These are phyloP conservation scores for Aspergillus sp. DNA, from an alignment of 2,329 filamentous ascomycete genomes.

Conservation along the genomic window DNA sequence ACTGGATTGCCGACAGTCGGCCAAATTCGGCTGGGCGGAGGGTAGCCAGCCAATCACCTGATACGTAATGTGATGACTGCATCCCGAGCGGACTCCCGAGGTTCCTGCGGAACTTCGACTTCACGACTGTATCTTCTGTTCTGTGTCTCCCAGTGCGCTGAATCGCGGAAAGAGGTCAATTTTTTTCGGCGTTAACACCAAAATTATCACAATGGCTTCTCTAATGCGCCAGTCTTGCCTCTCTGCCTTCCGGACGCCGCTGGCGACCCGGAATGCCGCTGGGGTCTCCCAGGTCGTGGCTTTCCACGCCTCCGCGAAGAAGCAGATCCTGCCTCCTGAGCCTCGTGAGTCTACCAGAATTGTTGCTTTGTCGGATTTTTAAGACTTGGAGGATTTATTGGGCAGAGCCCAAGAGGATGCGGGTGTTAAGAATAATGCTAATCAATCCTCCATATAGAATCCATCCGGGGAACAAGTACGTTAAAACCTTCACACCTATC, in stretches of 20 bases:
- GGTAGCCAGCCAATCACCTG: slow-evolving; percentile 35
- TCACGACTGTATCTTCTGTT: slow-evolving; percentile 19
- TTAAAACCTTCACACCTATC: slow-evolving; percentile 11
- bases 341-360: slow-evolving; percentile 65
- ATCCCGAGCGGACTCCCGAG: slow-evolving; percentile 40
- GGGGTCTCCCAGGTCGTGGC: slow-evolving; percentile 62
- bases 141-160: slow-evolving; percentile 13
- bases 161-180: slow-evolving; percentile 13
- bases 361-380: neutral
- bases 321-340: slow-evolving; percentile 75
- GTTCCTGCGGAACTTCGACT: slow-evolving; percentile 30
- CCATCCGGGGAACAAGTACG: slow-evolving; percentile 73
- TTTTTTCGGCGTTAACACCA: slow-evolving; percentile 15
- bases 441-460: slow-evolving; percentile 56
- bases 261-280: slow-evolving; percentile 35
- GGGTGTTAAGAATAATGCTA: slow-evolving; percentile 38
- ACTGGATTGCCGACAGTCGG: slow-evolving; percentile 28
- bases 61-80: slow-evolving; percentile 38
- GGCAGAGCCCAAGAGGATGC: neutral
- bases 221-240: slow-evolving; percentile 40
- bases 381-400: neutral
- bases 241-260: slow-evolving; percentile 34
- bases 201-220: slow-evolving; percentile 39
- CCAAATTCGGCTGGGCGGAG: slow-evolving; percentile 41
- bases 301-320: slow-evolving; percentile 81